These are phyloP conservation scores for Cicer bijugum DNA, from an alignment of 306 rosid genomes.

Conservation along the genomic window DNA sequence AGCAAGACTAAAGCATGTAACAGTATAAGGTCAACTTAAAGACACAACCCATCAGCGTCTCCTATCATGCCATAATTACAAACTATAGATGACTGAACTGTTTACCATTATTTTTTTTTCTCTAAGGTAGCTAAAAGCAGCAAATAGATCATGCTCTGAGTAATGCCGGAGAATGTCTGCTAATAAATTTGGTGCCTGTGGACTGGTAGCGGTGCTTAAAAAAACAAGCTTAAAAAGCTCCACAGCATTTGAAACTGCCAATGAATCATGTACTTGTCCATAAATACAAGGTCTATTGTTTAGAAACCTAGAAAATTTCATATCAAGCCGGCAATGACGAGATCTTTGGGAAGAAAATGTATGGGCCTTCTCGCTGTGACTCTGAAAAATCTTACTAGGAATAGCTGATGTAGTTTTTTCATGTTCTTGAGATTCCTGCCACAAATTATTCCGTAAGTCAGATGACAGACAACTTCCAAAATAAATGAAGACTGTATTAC, in stretches of 20 bases:
- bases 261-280: slow-evolving; percentile 70
- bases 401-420: slow-evolving; percentile 48
- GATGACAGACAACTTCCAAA: slow-evolving; percentile 27
- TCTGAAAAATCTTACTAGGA: slow-evolving; percentile 57
- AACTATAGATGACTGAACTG: slow-evolving; percentile 35
- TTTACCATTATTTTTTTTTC: slow-evolving; percentile 83
- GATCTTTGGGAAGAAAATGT: slow-evolving; percentile 54
- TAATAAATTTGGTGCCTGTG: slow-evolving; percentile 68
- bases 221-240: slow-evolving; percentile 97
- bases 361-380: slow-evolving; percentile 47
- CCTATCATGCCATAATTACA: slow-evolving; percentile 30
- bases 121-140: slow-evolving; percentile 93
- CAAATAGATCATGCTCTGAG: slow-evolving; percentile 89
- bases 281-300: slow-evolving; percentile 56
- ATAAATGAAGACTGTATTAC: slow-evolving; percentile 31
- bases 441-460: slow-evolving; percentile 38
- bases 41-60: slow-evolving; percentile 29
- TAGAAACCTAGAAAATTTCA: slow-evolving; percentile 63
- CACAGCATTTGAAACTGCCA: slow-evolving; percentile 93
- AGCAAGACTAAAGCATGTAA: slow-evolving; percentile 27
- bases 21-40: slow-evolving; percentile 30
- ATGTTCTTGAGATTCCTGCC: slow-evolving; percentile 63
- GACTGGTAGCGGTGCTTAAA: slow-evolving; percentile 71
- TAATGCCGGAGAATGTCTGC: slow-evolving; percentile 85
- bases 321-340: slow-evolving; percentile 55